Conservation (phyloP, 495 filamentous ascomycete genomes). For the Aspergillus incahuasiensis region DNA sequence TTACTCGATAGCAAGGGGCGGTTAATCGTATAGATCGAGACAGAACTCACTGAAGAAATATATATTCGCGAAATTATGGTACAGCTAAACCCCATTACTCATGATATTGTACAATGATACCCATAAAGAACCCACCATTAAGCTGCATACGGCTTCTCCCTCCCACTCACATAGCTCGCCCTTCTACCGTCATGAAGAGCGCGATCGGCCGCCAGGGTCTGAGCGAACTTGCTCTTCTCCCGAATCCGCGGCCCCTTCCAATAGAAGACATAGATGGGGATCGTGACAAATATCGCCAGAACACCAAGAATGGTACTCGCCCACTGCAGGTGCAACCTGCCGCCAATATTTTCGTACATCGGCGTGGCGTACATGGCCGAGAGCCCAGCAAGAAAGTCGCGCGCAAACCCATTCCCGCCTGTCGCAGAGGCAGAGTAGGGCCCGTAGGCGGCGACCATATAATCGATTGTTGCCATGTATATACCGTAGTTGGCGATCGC, state of each 20-base stretch:
- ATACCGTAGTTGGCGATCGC: constrained; percentile 67
- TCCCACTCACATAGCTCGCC: constrained; percentile 17
- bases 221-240: constrained; percentile 42
- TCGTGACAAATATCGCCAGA: constrained; percentile 38
- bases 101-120: background rate
- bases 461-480: constrained; percentile 80
- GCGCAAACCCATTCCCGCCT: constrained; percentile 58
- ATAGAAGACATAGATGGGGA: constrained; percentile 48
- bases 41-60: too few relatives aligned
- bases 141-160: constrained; percentile 9
- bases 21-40: too few relatives aligned
- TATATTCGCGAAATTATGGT: background rate
- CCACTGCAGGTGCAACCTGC: constrained; percentile 32
- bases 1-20: too few relatives aligned
- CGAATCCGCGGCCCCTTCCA: constrained; percentile 42
- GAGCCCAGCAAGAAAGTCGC: constrained; percentile 45
- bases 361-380: constrained; percentile 44
- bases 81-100: background rate
- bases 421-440: constrained; percentile 76
- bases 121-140: background rate
- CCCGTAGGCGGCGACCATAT: constrained; percentile 79
- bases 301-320: constrained; percentile 37
- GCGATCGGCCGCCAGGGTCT: constrained; percentile 24
- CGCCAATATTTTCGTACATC: constrained; percentile 36
- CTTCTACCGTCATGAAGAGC: constrained; percentile 15